Evolutionary conservation across 306 rosid genomes (phyloP), one percentile per base, ranked within the genome.

Genomic region (Carpinus fangiana): DNA sequence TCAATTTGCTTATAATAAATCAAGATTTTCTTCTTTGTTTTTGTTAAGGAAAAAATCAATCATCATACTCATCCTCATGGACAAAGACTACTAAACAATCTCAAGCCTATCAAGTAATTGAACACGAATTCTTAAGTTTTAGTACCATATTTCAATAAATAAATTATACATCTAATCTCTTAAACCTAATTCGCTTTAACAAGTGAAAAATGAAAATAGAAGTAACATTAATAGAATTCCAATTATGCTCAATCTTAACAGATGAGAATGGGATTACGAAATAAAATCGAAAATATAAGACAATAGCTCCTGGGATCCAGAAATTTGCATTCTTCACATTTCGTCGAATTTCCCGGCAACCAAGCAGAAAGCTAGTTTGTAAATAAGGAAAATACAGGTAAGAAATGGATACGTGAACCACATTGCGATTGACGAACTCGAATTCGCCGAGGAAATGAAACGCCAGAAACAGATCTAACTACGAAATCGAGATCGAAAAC

Each of bases 391-490:
- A 13, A 34, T 31, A 45, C 34, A 51, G 14, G 50, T 12, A 12
- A 73, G 70, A 76, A 17, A 12, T 8, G 21, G 20, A 56, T 38
- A 21, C 26, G 5, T n/a, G 28, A 73, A 50, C 78, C 78, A 78
- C 85, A 85, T 73, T 79, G 16, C 43, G 59, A 41, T 38, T 18
- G 4, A 41, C 7, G 31, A 61, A 79, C 41, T 67, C 13, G 53
- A 55, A 74, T 72, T 56, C 56, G 54, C 7, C 53, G 31, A 0
- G 18, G 50, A 77, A 59, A 45, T 65, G 26, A 28, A 61, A 73
- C 9, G 43, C 5, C 52, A 50, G 10, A 80, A 78, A 78, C 84
- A 43, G 84, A 81, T 81, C 80, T 73, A 66, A 69, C 51, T 20
- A 69, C 61, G 65, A 82, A 64, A 70, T 12, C 43, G 54, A 71